phyloP scores from a whole-genome alignment of 2,329 filamentous ascomycete genomes.

The Fusarium tricinctum region DNA sequence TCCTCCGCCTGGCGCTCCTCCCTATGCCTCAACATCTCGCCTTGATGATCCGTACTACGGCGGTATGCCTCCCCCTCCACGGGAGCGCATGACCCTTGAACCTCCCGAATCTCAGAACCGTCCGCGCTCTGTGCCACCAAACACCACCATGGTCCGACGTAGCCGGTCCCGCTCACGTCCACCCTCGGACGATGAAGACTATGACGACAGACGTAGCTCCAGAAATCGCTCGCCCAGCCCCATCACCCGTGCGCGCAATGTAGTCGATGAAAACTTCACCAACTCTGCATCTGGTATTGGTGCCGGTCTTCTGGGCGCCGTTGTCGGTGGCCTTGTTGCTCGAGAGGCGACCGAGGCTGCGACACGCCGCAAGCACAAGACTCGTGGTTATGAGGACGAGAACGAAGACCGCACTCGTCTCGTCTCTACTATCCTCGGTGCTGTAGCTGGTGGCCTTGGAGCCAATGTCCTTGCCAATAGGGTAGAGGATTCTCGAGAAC shows the following conservation, averaged over 20 bases:
- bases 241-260: conserved; percentile 57
- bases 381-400: conserved; percentile 47
- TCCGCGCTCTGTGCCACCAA: conserved; percentile 54
- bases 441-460: conserved; percentile 67
- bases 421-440: conserved; percentile 67
- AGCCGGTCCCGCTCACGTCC: conserved; percentile 46
- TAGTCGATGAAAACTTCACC: conserved; percentile 63
- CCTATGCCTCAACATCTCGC: conserved; percentile 44
- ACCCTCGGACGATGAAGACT: conserved; percentile 39
- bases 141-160: conserved; percentile 45
- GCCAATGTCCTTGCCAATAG: conserved; percentile 65
- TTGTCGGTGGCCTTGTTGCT: conserved; percentile 68
- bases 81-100: conserved; percentile 51
- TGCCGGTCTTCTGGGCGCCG: conserved; percentile 66
- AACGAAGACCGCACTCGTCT: conserved; percentile 52
- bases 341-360: conserved; percentile 62
- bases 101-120: conserved; percentile 48
- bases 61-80: conserved; percentile 34
- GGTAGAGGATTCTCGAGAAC: conserved; percentile 57
- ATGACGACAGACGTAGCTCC: conserved; percentile 47
- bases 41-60: conserved; percentile 48
- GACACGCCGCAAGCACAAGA: conserved; percentile 51
- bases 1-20: conserved; percentile 40
- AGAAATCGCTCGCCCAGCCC: conserved; percentile 53
- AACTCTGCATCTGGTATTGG: conserved; percentile 64